Evolutionary conservation across 139 green algal species (phyloP), one percentile per base, ranked within the genome.

Genomic region (Axilococcus clingmanii): DNA sequence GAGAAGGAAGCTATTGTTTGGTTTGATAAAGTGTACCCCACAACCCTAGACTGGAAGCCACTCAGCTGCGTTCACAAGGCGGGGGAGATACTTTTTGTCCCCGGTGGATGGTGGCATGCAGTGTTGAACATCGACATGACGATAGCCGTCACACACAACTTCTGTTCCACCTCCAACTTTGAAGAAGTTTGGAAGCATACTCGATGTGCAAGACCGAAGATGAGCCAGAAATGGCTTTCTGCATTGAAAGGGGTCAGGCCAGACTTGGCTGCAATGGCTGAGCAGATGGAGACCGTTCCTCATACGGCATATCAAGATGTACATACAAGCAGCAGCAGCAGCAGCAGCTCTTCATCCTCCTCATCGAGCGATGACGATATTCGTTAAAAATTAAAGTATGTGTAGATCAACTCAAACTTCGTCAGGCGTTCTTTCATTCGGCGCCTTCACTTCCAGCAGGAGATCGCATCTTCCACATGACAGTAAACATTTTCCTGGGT

Each of bases 101-200:
- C 82, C 0, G 63, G 62, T 16, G 77, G 82, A 22, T 91, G 83
- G 82, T 87, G 75, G 79, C 83, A 91, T 59, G 68, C 67, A 7
- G 83, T 84, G 20, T 57, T 93, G 2, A 93, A 93, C 51, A 60
- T 93, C 24, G 77, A 89, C 52, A 29, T 79, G 9, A 86, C 81
- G 0, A 33, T 90, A 5, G 83, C 81, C 2, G 75, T 93, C 8
- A 90, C 80, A 0, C 80, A 90, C 33, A 88, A 88, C 55, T 78
- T 88, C 47, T 57, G 46, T n/a, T 63, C 40, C 52, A 75, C 59
- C 7, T 45, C 68, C 31, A 93, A 84, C 57, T 94, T 94, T 55
- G 42, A 61, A 9, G 24, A 76, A 42, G 71, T 86, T 27, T 89
- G 72, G 74, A 66, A 66, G 34, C 74, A 83, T 61, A 66, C 77